Evolutionary conservation across 2,329 filamentous ascomycete genomes (phyloP).

Genomic region (Calonectria fujianensis): DNA sequence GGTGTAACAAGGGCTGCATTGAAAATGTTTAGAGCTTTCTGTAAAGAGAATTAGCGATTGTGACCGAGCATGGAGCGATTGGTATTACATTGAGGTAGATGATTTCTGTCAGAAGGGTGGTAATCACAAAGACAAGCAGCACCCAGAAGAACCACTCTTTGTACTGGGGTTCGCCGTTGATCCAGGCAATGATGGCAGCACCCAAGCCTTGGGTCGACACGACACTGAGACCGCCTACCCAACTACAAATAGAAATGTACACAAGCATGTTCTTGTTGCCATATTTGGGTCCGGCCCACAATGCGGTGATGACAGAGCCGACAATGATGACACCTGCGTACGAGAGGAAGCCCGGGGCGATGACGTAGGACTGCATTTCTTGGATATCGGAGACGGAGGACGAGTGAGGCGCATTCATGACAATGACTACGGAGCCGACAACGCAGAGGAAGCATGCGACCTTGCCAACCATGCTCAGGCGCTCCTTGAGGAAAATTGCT

Average conservation of each 20-base stretch:
- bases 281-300: slow-evolving; percentile 90
- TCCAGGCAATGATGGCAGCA: slow-evolving; percentile 91
- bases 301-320: slow-evolving; percentile 81
- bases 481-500: slow-evolving; percentile 96
- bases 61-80: slow-evolving; percentile 16
- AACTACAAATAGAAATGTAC: slow-evolving; percentile 96
- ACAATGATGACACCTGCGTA: slow-evolving; percentile 90
- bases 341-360: slow-evolving; percentile 88
- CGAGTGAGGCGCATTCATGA: slow-evolving; percentile 91
- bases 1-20: slow-evolving; percentile 98
- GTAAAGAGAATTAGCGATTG: slow-evolving; percentile 59
- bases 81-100: slow-evolving; percentile 89
- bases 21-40: slow-evolving; percentile 99
- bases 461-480: slow-evolving; percentile 95
- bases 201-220: slow-evolving; percentile 96
- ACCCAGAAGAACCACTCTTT: slow-evolving; percentile 99
- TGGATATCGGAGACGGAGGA: slow-evolving; percentile 91
- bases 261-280: slow-evolving; percentile 99
- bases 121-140: slow-evolving; percentile 90
- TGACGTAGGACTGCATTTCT: slow-evolving; percentile 92
- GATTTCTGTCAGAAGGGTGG: slow-evolving; percentile 94
- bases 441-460: slow-evolving; percentile 97
- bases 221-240: slow-evolving; percentile 94
- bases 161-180: slow-evolving; percentile 88
- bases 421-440: slow-evolving; percentile 93